Percentiles rank a stretch among this genome's conserved stretches.
phyloP scores from a whole-genome alignment of 495 filamentous ascomycete species.

The Tuber melanosporum region DNA sequence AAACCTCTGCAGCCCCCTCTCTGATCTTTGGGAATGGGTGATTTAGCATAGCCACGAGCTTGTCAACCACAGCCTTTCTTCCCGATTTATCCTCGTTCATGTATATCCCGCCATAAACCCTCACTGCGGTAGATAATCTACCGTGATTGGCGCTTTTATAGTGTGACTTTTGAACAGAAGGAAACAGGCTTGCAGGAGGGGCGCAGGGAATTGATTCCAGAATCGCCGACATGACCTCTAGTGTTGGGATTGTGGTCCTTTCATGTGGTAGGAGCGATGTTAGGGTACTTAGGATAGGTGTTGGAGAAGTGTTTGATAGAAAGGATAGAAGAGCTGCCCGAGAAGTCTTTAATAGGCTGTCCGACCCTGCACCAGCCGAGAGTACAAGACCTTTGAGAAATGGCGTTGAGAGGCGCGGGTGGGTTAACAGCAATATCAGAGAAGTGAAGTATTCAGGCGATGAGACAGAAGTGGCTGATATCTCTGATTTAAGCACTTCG shows the following conservation, averaged over 20 bases:
- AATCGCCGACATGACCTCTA: conserved; percentile 70
- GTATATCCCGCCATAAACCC: conserved; percentile 63
- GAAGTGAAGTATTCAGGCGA: conserved; percentile 50
- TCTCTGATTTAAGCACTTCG: conserved; percentile 9
- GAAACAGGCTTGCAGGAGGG: conserved; percentile 49
- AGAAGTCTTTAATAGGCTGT: conserved; percentile 68
- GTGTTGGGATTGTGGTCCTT: conserved; percentile 62
- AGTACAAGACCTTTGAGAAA: conserved; percentile 71
- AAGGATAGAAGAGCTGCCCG: conserved; percentile 59
- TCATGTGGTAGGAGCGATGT: conserved; percentile 48
- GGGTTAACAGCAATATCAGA: conserved; percentile 46
- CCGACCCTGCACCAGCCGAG: conserved; percentile 76
- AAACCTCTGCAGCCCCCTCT: conserved; percentile 45
- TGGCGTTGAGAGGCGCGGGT: conserved; percentile 26
- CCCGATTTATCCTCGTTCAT: conserved; percentile 12
- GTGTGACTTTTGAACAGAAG: conserved; percentile 65
- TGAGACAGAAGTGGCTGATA: conserved; percentile 44
- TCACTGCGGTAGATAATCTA: conserved; percentile 70
- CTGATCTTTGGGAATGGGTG: conserved; percentile 61
- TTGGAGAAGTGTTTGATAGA: conserved; percentile 38
- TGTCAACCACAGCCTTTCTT: conserved; percentile 48
- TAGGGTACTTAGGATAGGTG: conserved; percentile 40
- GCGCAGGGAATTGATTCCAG: conserved; percentile 50
- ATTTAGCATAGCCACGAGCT: conserved; percentile 54
- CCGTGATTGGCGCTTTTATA: conserved; percentile 72